Percentiles rank a stretch among this genome's conserved stretches.
These are phyloP conservation scores for Debaryomyces sp. DNA, from an alignment of 1,139 yeast species.

Conservation along the genomic window DNA sequence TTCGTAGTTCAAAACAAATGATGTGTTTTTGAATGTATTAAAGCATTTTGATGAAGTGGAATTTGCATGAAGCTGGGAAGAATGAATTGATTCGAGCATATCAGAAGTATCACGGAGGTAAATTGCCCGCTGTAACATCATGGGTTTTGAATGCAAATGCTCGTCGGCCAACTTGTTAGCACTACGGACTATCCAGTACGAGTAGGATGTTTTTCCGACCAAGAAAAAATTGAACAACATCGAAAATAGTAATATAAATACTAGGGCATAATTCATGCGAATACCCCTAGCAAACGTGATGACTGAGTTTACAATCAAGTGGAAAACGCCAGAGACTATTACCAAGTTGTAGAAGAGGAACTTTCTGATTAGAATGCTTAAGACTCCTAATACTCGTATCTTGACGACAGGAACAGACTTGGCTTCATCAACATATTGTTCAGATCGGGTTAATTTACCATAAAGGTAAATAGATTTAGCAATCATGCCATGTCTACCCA, in stretches of 20 bases:
- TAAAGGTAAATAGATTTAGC: slow-evolving; percentile 66
- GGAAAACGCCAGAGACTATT: slow-evolving; percentile 5
- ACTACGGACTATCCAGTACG: slow-evolving; percentile 68
- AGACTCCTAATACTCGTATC: slow-evolving; percentile 15
- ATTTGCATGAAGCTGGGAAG: not conserved
- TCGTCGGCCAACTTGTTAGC: slow-evolving; percentile 52
- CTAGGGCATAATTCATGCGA: slow-evolving; percentile 39
- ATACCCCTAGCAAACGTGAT: slow-evolving; percentile 21
- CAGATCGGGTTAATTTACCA: slow-evolving; percentile 55
- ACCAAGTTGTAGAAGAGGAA: slow-evolving; percentile 8
- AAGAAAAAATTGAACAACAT: slow-evolving; percentile 54
- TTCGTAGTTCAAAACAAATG: slow-evolving; percentile 41
- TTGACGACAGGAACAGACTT: slow-evolving; percentile 19
- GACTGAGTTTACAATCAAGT: slow-evolving; percentile 13
- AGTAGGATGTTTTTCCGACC: slow-evolving; percentile 51
- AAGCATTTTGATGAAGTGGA: slow-evolving; percentile 32
- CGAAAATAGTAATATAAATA: slow-evolving; percentile 46
- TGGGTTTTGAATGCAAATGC: slow-evolving; percentile 39
- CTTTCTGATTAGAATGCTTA: slow-evolving; percentile 7
- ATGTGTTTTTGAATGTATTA: slow-evolving; percentile 35
- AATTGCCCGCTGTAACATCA: slow-evolving; percentile 62
- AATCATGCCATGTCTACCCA: slow-evolving; percentile 65
- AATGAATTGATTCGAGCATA: slow-evolving; percentile 16
- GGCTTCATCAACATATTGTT: slow-evolving; percentile 18
- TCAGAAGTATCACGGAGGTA: slow-evolving; percentile 67